Evolutionary conservation across 1,284 basidiomycete species (phyloP).

Genomic region (Malassezia furfur): DNA sequence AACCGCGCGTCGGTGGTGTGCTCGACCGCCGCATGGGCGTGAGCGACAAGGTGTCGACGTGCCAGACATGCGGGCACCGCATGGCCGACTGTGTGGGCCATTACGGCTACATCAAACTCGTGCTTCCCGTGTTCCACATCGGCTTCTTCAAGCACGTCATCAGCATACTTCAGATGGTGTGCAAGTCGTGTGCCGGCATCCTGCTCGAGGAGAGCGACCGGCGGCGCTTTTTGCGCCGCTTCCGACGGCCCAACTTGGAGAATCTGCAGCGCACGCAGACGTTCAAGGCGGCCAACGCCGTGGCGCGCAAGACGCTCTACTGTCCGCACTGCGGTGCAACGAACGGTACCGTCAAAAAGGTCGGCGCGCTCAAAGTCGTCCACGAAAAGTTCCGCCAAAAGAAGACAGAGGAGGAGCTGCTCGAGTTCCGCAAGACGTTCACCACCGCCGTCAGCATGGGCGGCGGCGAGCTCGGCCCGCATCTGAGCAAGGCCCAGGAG

Average conservation of each 20-base stretch:
- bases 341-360: conserved; percentile 95
- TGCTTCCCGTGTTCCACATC: conserved; percentile 88
- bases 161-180: conserved; percentile 70
- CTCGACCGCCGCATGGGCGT: conserved; percentile 58
- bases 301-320: conserved; percentile 79
- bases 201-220: conserved; percentile 83
- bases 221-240: conserved; percentile 71
- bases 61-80: conserved; percentile 86
- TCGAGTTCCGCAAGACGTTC: conserved; percentile 78
- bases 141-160: conserved; percentile 96
- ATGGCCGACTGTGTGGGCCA: conserved; percentile 94
- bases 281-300: conserved; percentile 77
- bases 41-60: conserved; percentile 81
- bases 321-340: conserved; percentile 87
- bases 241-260: conserved; percentile 81
- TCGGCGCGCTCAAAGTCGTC: conserved; percentile 84
- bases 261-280: conserved; percentile 80
- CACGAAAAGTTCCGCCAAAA: conserved; percentile 96
- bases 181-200: conserved; percentile 78
- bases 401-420: conserved; percentile 80
- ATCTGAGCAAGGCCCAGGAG: conserved; percentile 82
- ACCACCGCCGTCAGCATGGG: conserved; percentile 65
- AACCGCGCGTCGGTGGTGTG: conserved; percentile 39
- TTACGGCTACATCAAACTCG: conserved; percentile 65
- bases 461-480: conserved; percentile 74